These are phyloP conservation scores for cucumber (Cucumis sativus) DNA, from an alignment of 306 rosid species.

Conservation along the genomic window DNA sequence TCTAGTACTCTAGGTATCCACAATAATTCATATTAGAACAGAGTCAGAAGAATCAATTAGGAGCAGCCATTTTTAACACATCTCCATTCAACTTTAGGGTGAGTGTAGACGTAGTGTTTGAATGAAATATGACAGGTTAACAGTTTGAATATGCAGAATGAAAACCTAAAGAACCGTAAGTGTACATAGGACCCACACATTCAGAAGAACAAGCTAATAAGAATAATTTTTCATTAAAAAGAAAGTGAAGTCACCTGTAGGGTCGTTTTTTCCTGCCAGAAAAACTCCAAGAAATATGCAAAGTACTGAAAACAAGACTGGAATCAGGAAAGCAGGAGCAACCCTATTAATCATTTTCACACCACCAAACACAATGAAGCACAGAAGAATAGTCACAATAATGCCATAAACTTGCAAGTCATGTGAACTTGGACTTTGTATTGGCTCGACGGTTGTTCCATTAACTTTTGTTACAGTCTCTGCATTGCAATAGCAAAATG, in stretches of 20 bases:
- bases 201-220: not conserved
- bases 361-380: slow-evolving; percentile 98
- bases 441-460: slow-evolving; percentile 55
- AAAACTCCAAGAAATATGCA: slow-evolving; percentile 76
- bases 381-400: slow-evolving; percentile 76
- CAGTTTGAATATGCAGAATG: not conserved
- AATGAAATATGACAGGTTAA: not conserved
- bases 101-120: not conserved
- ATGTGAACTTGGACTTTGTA: slow-evolving; percentile 64
- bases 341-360: slow-evolving; percentile 97
- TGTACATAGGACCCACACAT: not conserved
- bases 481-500: slow-evolving; percentile 31
- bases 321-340: slow-evolving; percentile 93
- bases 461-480: slow-evolving; percentile 63
- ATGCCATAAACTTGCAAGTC: slow-evolving; percentile 96
- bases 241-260: slow-evolving; percentile 42
- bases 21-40: not conserved
- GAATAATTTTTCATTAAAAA: not conserved
- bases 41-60: not conserved
- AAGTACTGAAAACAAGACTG: slow-evolving; percentile 70
- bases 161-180: not conserved
- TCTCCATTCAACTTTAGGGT: not conserved
- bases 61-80: not conserved
- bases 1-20: not conserved
- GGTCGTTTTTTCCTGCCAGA: slow-evolving; percentile 57